Percentiles rank a stretch among this genome's conserved stretches.
These are phyloP conservation scores for Gossypium aridum DNA, from an alignment of 441 rosid species.

Conservation along the genomic window DNA sequence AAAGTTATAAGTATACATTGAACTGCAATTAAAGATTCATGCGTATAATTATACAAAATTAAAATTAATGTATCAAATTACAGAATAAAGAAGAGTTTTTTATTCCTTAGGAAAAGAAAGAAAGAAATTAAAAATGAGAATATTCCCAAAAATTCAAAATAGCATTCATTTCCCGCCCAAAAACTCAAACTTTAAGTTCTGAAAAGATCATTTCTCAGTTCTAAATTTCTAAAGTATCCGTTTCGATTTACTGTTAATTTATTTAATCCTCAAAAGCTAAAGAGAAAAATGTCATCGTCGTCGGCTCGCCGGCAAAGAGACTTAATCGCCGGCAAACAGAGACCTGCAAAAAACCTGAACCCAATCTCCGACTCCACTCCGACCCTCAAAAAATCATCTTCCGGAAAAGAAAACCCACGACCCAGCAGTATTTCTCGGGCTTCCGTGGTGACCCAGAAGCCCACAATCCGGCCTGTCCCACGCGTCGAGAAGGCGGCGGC, in stretches of 20 bases:
- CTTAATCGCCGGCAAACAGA: slow-evolving; percentile 32
- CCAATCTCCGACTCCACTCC: slow-evolving; percentile 38
- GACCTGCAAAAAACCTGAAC: slow-evolving; percentile 35
- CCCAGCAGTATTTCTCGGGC: slow-evolving; percentile 18
- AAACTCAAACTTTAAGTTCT: background rate
- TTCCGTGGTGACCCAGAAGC: slow-evolving; percentile 40
- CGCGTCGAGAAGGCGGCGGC: slow-evolving; percentile 42
- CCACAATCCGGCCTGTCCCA: slow-evolving; percentile 46
- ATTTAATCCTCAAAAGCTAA: background rate
- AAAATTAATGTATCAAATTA: background rate
- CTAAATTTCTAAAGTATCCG: slow-evolving; percentile 7
- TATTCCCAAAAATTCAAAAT: background rate
- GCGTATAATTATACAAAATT: background rate
- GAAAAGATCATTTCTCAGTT: background rate
- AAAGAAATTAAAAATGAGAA: background rate
- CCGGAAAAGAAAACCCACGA: slow-evolving; percentile 55
- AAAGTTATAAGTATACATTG: no score
- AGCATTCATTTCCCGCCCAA: slow-evolving; percentile 24
- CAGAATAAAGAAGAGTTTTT: no score
- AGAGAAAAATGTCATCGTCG: slow-evolving; percentile 44
- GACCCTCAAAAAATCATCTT: slow-evolving; percentile 30
- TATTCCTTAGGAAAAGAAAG: background rate
- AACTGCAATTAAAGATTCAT: no score
- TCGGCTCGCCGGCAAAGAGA: slow-evolving; percentile 56
- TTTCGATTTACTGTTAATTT: background rate